Evolutionary conservation across 306 rosid genomes (phyloP), one percentile per base, ranked within the genome.

Genomic region (Prunus salicina): DNA sequence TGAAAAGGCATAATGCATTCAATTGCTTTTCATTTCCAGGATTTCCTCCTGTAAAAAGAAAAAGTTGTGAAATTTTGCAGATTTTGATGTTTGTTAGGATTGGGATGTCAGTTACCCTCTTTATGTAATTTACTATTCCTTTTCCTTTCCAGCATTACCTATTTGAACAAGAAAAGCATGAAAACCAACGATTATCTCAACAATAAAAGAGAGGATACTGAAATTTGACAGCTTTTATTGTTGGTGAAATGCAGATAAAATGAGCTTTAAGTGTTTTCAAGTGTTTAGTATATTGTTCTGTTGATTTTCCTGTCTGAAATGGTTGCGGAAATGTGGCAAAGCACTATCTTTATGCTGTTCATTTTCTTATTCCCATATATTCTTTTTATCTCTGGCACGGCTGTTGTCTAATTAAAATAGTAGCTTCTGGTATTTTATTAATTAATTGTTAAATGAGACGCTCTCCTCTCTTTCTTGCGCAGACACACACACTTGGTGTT

Each of bases 71-170:
- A 88, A 82, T 38, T 79, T 79, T 46, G 34, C 24, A 72, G 62
- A 84, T 86, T 87, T 89, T 80, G 78, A 72, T 69, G 86, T 58
- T 88, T 84, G 86, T 83, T 76, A 84, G 90, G 77, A 82, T 74
- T 75, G 57, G 82, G 82, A 80, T 32, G 38, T 32, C 6, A 82
- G 76, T 72, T 81, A 64, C 83, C 58, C 78, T 58, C 86, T 80
- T 79, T 89, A 41, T 82, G 72, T 20, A 63, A 81, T 51, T 81
- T 78, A 25, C 27, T 34, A 43, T 71, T 69, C 20, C 66, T 56
- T 72, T 24, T 58, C 55, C 22, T 60, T 72, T 72, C 8, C 67
- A 22, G 55, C 38, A 45, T 41, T 16, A n/a, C 76, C 74, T 14
- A 20, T 27, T 70, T 76, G 46, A 19, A 60, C n/a, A 50, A 15